Percentiles rank a stretch among this genome's conserved stretches.
These are phyloP conservation scores for Dendrobium chrysotoxum DNA, from an alignment of 106 monocot species.

Conservation along the genomic window DNA sequence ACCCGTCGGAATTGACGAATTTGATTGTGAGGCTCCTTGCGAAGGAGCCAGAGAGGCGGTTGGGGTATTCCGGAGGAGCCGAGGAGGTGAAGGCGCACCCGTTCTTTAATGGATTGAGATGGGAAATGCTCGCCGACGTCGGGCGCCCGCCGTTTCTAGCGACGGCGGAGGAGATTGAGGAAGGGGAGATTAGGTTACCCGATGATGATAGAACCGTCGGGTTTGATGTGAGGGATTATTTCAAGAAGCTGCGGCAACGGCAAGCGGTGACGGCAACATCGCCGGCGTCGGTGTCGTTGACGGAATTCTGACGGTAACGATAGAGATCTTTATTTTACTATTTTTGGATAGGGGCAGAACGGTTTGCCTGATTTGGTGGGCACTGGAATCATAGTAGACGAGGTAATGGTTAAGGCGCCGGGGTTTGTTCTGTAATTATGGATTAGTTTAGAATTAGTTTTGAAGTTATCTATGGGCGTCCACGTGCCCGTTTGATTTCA, in stretches of 20 bases:
- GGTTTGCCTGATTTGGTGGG: constrained; percentile 3
- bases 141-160: constrained; percentile 63
- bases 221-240: constrained; percentile 62
- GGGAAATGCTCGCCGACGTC: constrained; percentile 63
- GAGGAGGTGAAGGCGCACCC: constrained; percentile 68
- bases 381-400: neutral
- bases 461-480: neutral
- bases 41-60: constrained; percentile 48
- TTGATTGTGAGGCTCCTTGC: constrained; percentile 54
- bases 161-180: constrained; percentile 35
- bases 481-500: neutral
- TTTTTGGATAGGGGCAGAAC: neutral
- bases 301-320: constrained; percentile 34
- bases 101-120: constrained; percentile 73
- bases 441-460: neutral
- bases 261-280: constrained; percentile 9
- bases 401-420: neutral
- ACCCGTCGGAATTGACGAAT: constrained; percentile 46
- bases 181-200: constrained; percentile 3
- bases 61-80: constrained; percentile 60
- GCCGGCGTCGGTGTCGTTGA: constrained; percentile 24
- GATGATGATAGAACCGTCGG: constrained; percentile 1
- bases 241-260: constrained; percentile 25
- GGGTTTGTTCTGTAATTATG: neutral
- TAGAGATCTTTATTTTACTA: too few species aligned